Evolutionary conservation across 768 basidiomycete species (phyloP), one percentile per base, ranked within the genome.

Genomic region (Rhodotorula diobovata): DNA sequence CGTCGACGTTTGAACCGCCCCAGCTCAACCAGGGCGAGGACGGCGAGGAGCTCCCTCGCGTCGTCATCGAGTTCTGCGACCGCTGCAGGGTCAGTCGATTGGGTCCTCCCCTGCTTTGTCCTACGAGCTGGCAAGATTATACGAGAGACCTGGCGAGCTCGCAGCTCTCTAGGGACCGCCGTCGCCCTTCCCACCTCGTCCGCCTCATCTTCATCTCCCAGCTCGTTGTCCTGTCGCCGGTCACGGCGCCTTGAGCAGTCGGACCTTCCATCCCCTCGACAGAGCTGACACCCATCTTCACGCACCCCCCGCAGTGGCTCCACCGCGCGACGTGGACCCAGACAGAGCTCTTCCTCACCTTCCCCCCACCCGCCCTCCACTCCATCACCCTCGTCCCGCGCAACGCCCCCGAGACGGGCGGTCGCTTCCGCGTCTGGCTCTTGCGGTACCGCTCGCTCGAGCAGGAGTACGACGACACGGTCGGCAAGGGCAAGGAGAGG

Each of bases 321-420:
- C 81, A 80, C 28, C 66, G 81, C 68, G 81, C 82, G 16, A 76
- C 77, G 14, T 82, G 82, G 82, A 79, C 78, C 23, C 79, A 81
- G 41, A 82, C 82, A 35, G 82, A 82, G 51, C 76, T 82, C 39
- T 80, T 82, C 72, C 77, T 82, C 28, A 82, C 82, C 12, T 82
- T 82, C 74, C 81, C 82, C n/a, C 9, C 35, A 1, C 34, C 66
- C 11, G 72, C 68, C 16, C 45, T 82, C 0, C 63, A 66, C 12
- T 63, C 75, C 21, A 82, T 82, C 64, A 78, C 78, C 15, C 77
- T 82, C 43, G 72, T 80, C 23, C 82, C 82, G 8, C 76, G 80
- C 35, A 79, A 71, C 43, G 30, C 78, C 1, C 77, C 79, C 1
- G 82, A 82, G 55, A 81, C 81, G 4, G 81, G 80, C 15, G 82